Evolutionary conservation across 768 basidiomycete species (phyloP), one percentile per base, ranked within the genome.

Genomic region (Russula foetens): DNA sequence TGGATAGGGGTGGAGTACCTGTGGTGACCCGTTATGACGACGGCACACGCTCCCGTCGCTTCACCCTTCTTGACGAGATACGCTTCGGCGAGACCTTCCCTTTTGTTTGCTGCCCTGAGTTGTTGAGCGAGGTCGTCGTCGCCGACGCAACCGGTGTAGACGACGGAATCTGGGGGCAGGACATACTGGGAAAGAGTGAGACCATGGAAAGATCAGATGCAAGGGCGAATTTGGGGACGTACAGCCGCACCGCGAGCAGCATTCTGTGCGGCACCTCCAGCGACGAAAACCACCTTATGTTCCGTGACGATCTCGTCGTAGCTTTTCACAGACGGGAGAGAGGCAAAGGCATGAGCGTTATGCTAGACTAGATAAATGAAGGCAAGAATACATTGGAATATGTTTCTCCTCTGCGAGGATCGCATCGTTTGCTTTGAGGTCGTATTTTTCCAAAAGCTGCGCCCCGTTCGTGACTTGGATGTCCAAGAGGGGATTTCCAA

Each of bases 231-330:
- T 65, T 51, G 26, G 28, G 48, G 50, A 75, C 92, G 62, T 73
- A 97, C 96, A 47, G 97, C 94, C 67, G 96, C 97, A 65, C 86
- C 95, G 52, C 97, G 90, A 58, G 96, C 95, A 69, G 95, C 84
- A 70, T 99, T 99, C 73, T 99, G 97, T 29, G 92, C 84, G 29
- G 97, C 96, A 68, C 97, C 97, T 62, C 97, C 97, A 55, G 97
- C 96, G 55, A 98, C 95, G 69, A 94, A 99, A 53, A 85, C 86
- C 53, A 92, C 82, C 62, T 87, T 68, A 73, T 89, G 74, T 61
- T 92, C 80, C 60, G 80, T 81, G 48, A 88, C 83, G 64, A 98
- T 73, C 67, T 98, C 93, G 3, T 89, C 88, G 73, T 98, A 99
- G 71, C 95, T 98, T 45, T 51, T 45, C 39, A 39, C 8, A 3